phyloP scores from a whole-genome alignment of 768 basidiomycete species.

The Cubamyces sp. region DNA sequence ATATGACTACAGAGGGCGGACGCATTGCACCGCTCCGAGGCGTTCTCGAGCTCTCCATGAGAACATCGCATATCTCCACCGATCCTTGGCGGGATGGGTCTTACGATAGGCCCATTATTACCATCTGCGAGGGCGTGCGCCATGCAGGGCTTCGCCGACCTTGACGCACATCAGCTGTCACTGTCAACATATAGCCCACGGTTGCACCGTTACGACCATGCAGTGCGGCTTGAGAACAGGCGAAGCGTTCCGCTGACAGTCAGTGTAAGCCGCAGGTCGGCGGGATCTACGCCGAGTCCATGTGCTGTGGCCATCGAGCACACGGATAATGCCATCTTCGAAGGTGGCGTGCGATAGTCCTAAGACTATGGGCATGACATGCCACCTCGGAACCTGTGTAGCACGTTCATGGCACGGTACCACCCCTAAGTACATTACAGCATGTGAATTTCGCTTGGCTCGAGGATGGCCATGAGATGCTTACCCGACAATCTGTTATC shows the following conservation, averaged over 20 bases:
- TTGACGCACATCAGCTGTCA: constrained; percentile 5
- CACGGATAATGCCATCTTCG: background rate
- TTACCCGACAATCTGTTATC: too few species aligned
- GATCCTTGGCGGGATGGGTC: background rate
- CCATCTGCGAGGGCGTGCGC: background rate
- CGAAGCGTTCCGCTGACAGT: background rate
- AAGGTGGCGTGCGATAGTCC: background rate
- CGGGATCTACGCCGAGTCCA: background rate
- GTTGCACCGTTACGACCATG: constrained; percentile 9
- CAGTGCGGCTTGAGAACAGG: background rate
- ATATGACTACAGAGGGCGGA: background rate
- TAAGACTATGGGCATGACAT: too few species aligned
- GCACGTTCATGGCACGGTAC: too few species aligned
- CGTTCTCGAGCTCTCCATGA: too few species aligned
- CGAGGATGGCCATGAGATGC: too few species aligned
- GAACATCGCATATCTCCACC: background rate
- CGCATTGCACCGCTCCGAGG: background rate
- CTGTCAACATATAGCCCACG: background rate
- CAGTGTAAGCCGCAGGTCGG: background rate
- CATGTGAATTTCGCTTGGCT: too few species aligned
- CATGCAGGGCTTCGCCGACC: background rate
- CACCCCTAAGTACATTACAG: too few species aligned
- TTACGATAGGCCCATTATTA: too few species aligned
- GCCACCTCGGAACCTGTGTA: too few species aligned
- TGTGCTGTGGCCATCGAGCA: background rate